Evolutionary conservation across 2,329 filamentous ascomycete species (phyloP).

Genomic region (Ophiostoma australiae): DNA sequence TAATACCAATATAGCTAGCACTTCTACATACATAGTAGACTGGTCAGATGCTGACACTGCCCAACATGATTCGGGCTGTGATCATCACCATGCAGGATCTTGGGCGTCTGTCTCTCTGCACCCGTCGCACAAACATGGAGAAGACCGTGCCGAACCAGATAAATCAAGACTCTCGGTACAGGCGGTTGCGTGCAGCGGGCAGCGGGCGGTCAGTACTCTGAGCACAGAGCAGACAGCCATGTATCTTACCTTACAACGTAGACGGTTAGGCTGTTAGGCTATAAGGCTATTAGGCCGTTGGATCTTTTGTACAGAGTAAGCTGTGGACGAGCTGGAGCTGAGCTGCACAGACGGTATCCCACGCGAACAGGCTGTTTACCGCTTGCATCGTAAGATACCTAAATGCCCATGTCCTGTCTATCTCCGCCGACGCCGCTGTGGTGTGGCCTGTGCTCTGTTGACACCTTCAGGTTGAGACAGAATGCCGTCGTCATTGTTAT

Average conservation of each 20-base stretch:
- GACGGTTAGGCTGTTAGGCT: conserved; percentile 6
- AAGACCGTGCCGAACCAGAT: conserved; percentile 3
- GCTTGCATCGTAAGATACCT: neutral
- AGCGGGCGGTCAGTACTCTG: neutral
- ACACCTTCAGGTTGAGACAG: neutral
- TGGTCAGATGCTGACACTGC: neutral
- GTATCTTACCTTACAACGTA: neutral
- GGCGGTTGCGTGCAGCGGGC: neutral
- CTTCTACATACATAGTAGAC: neutral
- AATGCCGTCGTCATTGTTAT: neutral
- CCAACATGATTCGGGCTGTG: neutral
- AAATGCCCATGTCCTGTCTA: neutral
- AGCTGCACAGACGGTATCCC: neutral
- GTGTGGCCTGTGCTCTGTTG: neutral
- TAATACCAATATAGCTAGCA: neutral
- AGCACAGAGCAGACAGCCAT: too few species aligned
- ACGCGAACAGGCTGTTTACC: neutral
- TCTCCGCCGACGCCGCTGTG: neutral
- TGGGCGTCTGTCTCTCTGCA: neutral
- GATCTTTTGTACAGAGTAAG: neutral
- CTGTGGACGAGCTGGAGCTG: neutral
- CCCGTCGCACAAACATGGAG: conserved; percentile 7
- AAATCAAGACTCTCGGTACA: neutral
- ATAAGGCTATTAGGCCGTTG: neutral
- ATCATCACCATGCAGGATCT: neutral